Percentiles rank a stretch among this genome's conserved stretches.
Conservation (phyloP, 192 early-diverging fungal genomes). For the Jimgerdemannia lactiflua region DNA sequence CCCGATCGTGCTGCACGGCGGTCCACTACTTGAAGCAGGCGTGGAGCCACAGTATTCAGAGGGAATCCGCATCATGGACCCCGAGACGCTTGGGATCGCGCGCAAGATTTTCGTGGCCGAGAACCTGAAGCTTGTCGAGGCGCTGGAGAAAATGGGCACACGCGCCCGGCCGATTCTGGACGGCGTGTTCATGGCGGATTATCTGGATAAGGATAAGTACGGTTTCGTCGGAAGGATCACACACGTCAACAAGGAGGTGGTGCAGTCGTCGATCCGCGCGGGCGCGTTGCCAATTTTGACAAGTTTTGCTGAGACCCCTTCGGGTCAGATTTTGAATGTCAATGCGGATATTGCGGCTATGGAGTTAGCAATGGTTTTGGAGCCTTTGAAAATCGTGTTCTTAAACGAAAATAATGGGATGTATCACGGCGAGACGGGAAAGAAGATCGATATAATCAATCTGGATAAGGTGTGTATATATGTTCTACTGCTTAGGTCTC, state of each 20-base stretch:
- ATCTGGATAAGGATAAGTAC: conserved; percentile 94
- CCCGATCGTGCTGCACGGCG: conserved; percentile 98
- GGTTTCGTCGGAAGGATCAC: conserved; percentile 91
- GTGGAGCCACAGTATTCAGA: conserved; percentile 97
- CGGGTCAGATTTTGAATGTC: conserved; percentile 97
- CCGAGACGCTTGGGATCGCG: conserved; percentile 89
- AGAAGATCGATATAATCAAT: conserved; percentile 97
- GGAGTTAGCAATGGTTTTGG: conserved; percentile 92
- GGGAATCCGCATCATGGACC: conserved; percentile 97
- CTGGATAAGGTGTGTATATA: conserved; percentile 78
- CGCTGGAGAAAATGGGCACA: conserved; percentile 92
- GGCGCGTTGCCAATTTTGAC: conserved; percentile 96
- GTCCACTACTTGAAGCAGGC: conserved; percentile 91
- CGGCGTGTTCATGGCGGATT: conserved; percentile 96
- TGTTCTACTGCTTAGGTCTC: conserved; percentile 1
- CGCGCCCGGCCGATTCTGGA: conserved; percentile 94
- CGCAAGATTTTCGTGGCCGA: conserved; percentile 93
- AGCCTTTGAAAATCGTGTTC: conserved; percentile 97
- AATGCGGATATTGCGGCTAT: conserved; percentile 99
- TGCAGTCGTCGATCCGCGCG: conserved; percentile 91
- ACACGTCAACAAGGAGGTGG: conserved; percentile 87
- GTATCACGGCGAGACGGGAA: conserved; percentile 90
- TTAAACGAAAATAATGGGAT: conserved; percentile 98
- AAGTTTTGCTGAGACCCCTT: conserved; percentile 91
- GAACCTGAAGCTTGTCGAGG: conserved; percentile 97